Evolutionary conservation across 139 green algal genomes (phyloP), one percentile per base, ranked within the genome.

Genomic region (Asterochloris erici): DNA sequence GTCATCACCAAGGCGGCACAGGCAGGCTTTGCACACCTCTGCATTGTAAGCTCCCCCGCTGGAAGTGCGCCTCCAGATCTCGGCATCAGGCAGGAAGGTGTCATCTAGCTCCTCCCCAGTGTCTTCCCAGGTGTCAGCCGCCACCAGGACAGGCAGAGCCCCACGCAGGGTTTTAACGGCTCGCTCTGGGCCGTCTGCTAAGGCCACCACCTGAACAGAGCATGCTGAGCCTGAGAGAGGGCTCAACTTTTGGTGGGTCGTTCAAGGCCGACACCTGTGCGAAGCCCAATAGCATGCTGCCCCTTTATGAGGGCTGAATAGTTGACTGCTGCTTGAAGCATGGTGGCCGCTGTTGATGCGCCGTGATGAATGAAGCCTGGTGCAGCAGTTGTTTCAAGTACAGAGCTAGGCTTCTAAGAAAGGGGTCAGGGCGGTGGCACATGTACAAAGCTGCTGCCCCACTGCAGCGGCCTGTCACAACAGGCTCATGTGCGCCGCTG

Each of bases 81-180:
- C 94, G 12, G 94, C 94, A 75, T 97, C 93, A 0, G 90, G 92
- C 14, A 98, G 78, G 76, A 98, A 97, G 11, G 94, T 89, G 76
- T 95, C 90, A 78, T 97, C 94, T 68, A 98, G 78, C 61, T 92
- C 91, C 83, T 98, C 94, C 17, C 87, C 93, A 16, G 60, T 73
- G 38, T 93, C 93, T 83, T 98, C 94, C 93, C 93, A 98, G 0
- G 91, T 86, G 26, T 86, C 76, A 4, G 76, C 89, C 23, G 90
- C 83, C 38, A 98, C 85, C 27, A 94, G 82, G 21, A 97, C 90
- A 15, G 94, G 93, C 29, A 98, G 73, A 27, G 79, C 79, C 9
- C 91, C 91, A 24, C 83, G 47, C 74, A 97, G 85, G 73, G 91
- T 2, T 54, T 54, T 84, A 0, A 74, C 24, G 64, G 94, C 90